Conservation (phyloP, 495 filamentous ascomycete species). For the Neurospora sp. region DNA sequence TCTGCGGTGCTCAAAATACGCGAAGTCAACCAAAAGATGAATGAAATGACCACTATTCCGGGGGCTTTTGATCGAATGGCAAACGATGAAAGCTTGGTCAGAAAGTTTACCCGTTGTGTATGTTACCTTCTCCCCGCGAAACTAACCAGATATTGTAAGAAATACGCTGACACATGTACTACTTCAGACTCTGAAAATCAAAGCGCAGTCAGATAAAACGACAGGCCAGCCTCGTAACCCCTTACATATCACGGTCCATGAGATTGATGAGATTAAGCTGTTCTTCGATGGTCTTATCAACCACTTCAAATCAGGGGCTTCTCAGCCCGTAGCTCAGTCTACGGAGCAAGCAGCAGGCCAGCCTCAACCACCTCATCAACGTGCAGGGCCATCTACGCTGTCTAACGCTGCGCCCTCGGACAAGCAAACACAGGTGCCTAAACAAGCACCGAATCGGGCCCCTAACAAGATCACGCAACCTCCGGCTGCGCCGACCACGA, state of each 20-base stretch:
- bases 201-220: background rate
- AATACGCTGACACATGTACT: background rate
- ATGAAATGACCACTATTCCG: background rate
- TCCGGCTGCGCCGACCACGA: slow-evolving; percentile 51
- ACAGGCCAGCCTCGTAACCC: slow-evolving; percentile 28
- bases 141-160: background rate
- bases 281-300: slow-evolving; percentile 26
- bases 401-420: slow-evolving; percentile 60
- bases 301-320: slow-evolving; percentile 6
- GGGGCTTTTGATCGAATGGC: background rate
- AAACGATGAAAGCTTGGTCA: background rate
- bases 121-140: background rate
- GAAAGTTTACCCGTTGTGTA: background rate
- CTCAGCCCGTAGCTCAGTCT: slow-evolving; percentile 10
- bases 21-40: background rate
- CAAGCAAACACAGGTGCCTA: slow-evolving; percentile 48
- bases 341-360: slow-evolving; percentile 8
- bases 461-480: slow-evolving; percentile 36
- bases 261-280: slow-evolving; percentile 39
- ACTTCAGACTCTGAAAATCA: background rate
- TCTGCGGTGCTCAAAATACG: background rate
- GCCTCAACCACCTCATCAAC: slow-evolving; percentile 20
- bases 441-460: slow-evolving; percentile 37
- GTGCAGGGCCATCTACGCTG: slow-evolving; percentile 21
- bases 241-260: slow-evolving; percentile 47